Percentiles rank a stretch among this genome's conserved stretches.
Conservation (phyloP, 805 yeast species). For the Saturnispora hagleri region DNA sequence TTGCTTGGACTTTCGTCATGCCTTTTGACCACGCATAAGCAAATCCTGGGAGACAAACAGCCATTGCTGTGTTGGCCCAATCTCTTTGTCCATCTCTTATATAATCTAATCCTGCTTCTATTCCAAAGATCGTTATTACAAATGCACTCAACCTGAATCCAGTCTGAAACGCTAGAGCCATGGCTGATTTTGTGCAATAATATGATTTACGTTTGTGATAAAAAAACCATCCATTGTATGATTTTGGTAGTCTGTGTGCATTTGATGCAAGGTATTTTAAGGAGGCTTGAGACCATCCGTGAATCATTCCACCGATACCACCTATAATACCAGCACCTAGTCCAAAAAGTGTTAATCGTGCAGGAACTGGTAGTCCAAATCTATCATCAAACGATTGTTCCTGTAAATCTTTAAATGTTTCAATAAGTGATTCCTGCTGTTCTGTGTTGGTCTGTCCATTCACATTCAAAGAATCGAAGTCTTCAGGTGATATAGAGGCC, state of each 20-base stretch:
- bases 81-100: constrained; percentile 39
- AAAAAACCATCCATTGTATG: constrained; percentile 80
- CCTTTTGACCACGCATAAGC: constrained; percentile 38
- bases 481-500: constrained; percentile 13
- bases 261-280: constrained; percentile 65
- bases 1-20: constrained; percentile 36
- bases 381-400: constrained; percentile 22
- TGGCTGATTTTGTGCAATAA: constrained; percentile 52
- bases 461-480: constrained; percentile 10
- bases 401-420: constrained; percentile 12
- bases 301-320: constrained; percentile 45
- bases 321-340: constrained; percentile 35
- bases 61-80: constrained; percentile 50
- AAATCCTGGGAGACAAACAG: constrained; percentile 45
- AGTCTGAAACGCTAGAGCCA: constrained; percentile 37
- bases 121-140: constrained; percentile 42
- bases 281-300: constrained; percentile 48
- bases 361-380: constrained; percentile 40
- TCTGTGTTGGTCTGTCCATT: constrained; percentile 11
- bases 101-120: constrained; percentile 55
- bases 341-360: constrained; percentile 36
- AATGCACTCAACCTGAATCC: constrained; percentile 35
- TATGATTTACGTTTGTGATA: constrained; percentile 80
- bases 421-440: constrained; percentile 10
- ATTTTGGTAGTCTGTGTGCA: constrained; percentile 69